Evolutionary conservation across 202 grass and related monocot species (phyloP), one percentile per base, ranked within the genome.

Genomic region (Eragrostis tef): DNA sequence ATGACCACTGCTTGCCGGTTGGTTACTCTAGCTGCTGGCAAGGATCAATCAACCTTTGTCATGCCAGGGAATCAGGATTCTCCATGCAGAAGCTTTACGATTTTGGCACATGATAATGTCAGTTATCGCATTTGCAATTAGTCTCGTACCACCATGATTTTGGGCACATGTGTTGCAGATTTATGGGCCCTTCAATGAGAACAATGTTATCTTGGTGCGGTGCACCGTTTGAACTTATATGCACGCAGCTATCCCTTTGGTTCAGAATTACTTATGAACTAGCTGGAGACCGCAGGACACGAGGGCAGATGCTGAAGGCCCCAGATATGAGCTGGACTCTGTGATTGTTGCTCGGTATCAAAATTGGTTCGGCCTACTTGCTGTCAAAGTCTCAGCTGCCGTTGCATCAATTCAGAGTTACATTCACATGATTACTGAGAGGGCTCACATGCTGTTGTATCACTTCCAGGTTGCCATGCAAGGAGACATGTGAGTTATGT

Each of bases 401-500:
- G 71, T 61, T 75, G 53, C 65, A 84, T 84, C 49, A 59, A 52
- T 59, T 83, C 41, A 11, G 57, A 78, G 59, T 85, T 88, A 67
- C 74, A 25, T 57, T 80, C 86, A 86, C 83, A 81, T 84, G 86
- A 80, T 51, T 31, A 56, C 86, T 74, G 90, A 46, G 66, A 78
- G 60, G 43, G 52, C 24, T 86, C 83, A 92, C 90, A 83, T 92
- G 90, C 71, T 36, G 70, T 79, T 86, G 50, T 50, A 90, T 86
- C 52, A 48, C 44, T n/a, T 61, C 61, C 14, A 42, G 83, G 67
- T 78, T 82, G 72, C 67, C 57, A 70, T 75, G 48, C 52, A 52
- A 75, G 58, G 51, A 70, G 67, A 11, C 86, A 79, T 81, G 59
- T 83, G 66, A 89, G 63, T 45, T 74, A 46, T 83, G 67, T 1